phyloP scores from a whole-genome alignment of 163 green algal genomes.

The Chlorella variabilis region DNA sequence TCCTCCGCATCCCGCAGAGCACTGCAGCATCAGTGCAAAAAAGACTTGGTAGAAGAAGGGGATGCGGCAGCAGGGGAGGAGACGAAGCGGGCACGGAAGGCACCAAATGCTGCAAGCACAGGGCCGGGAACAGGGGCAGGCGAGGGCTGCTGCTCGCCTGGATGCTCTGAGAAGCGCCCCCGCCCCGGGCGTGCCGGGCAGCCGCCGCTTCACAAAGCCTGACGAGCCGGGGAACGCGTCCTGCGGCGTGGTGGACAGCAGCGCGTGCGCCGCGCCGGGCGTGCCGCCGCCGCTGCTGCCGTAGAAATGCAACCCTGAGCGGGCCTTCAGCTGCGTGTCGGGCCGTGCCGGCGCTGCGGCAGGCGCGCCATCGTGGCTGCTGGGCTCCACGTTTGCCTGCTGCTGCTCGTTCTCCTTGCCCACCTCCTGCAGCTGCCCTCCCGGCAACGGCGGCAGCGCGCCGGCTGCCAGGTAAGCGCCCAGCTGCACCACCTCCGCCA shows the following conservation, averaged over 20 bases:
- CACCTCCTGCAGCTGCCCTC: background rate
- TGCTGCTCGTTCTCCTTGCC: constrained; percentile 39
- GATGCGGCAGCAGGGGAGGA: too few relatives aligned
- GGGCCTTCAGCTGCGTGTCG: background rate
- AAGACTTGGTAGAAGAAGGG: too few relatives aligned
- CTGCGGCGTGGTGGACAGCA: background rate
- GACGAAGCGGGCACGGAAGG: too few relatives aligned
- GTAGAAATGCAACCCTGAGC: background rate
- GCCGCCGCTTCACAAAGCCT: background rate
- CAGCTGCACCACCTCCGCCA: constrained; percentile 22
- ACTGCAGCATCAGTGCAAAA: too few relatives aligned
- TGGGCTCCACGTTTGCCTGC: background rate
- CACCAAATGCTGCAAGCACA: too few relatives aligned
- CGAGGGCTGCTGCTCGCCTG: too few relatives aligned
- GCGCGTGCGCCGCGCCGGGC: background rate
- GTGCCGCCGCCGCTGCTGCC: constrained; percentile 13
- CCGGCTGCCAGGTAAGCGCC: background rate
- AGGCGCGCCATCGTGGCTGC: background rate
- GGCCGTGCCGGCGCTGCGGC: background rate
- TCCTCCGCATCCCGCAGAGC: constrained; percentile 11
- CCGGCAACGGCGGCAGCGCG: constrained; percentile 12
- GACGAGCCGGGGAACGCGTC: background rate
- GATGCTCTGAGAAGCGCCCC: background rate
- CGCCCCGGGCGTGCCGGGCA: background rate
- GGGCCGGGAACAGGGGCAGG: too few relatives aligned